phyloP scores from a whole-genome alignment of 2,329 filamentous ascomycete genomes.

The Talaromyces sp. region DNA sequence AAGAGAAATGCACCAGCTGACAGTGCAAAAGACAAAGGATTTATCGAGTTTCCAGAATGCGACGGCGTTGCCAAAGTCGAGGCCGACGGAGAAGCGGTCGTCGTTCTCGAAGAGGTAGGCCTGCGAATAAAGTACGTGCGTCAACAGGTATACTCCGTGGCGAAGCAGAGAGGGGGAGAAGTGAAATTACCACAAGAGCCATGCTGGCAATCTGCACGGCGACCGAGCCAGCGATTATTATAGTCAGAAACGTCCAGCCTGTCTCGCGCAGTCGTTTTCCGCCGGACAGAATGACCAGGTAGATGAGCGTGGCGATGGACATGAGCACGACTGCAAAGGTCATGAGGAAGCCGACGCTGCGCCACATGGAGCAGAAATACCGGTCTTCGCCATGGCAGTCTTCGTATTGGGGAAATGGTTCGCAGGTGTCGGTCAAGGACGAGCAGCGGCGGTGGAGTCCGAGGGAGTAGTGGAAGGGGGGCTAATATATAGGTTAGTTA shows the following conservation, averaged over 20 bases:
- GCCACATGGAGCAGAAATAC: conserved; percentile 89
- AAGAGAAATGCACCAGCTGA: conserved; percentile 53
- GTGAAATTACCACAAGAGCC: conserved; percentile 68
- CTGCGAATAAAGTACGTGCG: conserved; percentile 39
- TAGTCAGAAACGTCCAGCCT: conserved; percentile 73
- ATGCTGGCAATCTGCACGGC: conserved; percentile 70
- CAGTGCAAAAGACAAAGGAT: conserved; percentile 68
- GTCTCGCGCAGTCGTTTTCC: conserved; percentile 73
- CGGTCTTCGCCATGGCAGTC: conserved; percentile 63
- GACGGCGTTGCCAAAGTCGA: not conserved
- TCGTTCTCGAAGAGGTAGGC: conserved; percentile 80
- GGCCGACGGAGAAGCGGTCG: conserved; percentile 70
- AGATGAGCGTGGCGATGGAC: conserved; percentile 73
- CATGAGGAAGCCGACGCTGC: conserved; percentile 80
- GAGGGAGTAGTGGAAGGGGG: conserved; percentile 59
- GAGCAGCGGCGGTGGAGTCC: conserved; percentile 81
- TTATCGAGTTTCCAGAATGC: conserved; percentile 66
- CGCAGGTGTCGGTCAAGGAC: conserved; percentile 52
- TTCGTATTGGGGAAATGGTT: conserved; percentile 59
- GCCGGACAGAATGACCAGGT: conserved; percentile 69
- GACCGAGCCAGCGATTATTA: conserved; percentile 61
- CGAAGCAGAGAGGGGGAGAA: not conserved
- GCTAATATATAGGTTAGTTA: too few species aligned
- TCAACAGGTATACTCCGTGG: not conserved
- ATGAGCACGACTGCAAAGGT: conserved; percentile 78